Base-by-base conservation (phyloP, 2,329 filamentous ascomycete genomes). In the Domatiomyces globalis region DNA sequence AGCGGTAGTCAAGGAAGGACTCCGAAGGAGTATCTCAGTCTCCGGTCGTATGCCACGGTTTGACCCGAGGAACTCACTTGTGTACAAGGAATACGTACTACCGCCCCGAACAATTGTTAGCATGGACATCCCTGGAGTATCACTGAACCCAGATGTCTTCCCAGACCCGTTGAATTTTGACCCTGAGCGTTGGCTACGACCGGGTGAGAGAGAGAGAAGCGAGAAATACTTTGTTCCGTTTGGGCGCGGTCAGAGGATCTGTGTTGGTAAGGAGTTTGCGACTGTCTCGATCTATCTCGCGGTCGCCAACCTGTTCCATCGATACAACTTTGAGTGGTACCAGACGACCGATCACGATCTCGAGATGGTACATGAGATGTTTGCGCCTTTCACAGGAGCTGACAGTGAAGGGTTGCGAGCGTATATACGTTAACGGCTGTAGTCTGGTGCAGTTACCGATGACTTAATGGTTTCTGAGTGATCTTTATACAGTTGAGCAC, bases 1-100 rank as follows among this genome's bases (percentile, higher is more conserved):
- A 52, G 75, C 75, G 0, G 70, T 72, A 1, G 69, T 78, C 25
- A 69, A 70, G 47, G 75, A 78, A 57, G 70, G 69, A 0, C 63
- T 77, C 8, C 67, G 75, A 0, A 65, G 76, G n/a, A 69, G 66
- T 54, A 70, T 73, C 5, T 71, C 72, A 0, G 60, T 68, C 6
- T 61, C 61, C 2, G 66, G 67, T 6, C 49, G 56, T 43, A 48
- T 58, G 5, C 50, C 56, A 20, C 43, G 57, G 8, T 48, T 57
- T 9, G 53, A 58, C 33, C 57, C 51, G 20, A 50, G 49, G 12
- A 48, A 45, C 43, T 19, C 55, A 6, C 50, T 50, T 19, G 48
- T 44, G 5, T 58, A 59, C 52, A 42, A 50, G 9, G 44, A 51
- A 4, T 59, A 59, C 44, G 25, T 48, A 2, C 44, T 61, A 9